Conservation (phyloP, 257 asterid genomes). For the Oldenlandia corymbosa region DNA sequence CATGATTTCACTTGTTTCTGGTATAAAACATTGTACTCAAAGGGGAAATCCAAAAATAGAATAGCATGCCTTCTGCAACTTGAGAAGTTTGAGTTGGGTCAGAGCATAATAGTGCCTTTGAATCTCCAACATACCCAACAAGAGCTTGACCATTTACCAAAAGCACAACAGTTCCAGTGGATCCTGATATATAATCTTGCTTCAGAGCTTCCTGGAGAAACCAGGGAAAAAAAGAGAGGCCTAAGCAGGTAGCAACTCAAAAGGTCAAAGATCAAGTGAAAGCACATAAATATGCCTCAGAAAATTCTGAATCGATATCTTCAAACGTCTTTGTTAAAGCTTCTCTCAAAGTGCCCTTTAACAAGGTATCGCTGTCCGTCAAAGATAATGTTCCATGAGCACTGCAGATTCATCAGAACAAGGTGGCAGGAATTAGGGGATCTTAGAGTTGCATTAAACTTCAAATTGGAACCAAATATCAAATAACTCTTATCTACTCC, state of each 20-base stretch:
- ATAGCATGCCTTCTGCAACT: conserved; percentile 34
- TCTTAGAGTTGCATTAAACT: neutral
- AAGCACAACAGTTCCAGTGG: conserved; percentile 50
- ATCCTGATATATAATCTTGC: conserved; percentile 48
- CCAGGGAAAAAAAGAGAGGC: conserved; percentile 16
- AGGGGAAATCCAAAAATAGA: neutral
- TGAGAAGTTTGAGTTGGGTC: conserved; percentile 18
- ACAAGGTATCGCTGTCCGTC: conserved; percentile 19
- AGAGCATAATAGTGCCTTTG: conserved; percentile 67
- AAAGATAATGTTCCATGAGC: conserved; percentile 16
- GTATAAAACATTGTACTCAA: neutral
- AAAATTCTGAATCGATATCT: conserved; percentile 65
- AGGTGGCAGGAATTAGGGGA: neutral
- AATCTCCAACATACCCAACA: conserved; percentile 62
- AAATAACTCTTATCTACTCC: conserved; percentile 6
- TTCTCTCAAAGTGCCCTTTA: conserved; percentile 40
- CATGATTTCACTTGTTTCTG: neutral
- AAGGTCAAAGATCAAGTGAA: conserved; percentile 8
- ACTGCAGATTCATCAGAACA: conserved; percentile 28
- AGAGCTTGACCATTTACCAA: conserved; percentile 42
- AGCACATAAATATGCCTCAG: conserved; percentile 31
- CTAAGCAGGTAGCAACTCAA: conserved; percentile 9
- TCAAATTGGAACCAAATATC: neutral
- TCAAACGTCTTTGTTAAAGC: conserved; percentile 54
- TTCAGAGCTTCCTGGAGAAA: conserved; percentile 56